Percentiles rank a stretch among this genome's conserved stretches.
Evolutionary conservation across 2,329 filamentous ascomycete species (phyloP).

Genomic region (Colletotrichum shisoi): DNA sequence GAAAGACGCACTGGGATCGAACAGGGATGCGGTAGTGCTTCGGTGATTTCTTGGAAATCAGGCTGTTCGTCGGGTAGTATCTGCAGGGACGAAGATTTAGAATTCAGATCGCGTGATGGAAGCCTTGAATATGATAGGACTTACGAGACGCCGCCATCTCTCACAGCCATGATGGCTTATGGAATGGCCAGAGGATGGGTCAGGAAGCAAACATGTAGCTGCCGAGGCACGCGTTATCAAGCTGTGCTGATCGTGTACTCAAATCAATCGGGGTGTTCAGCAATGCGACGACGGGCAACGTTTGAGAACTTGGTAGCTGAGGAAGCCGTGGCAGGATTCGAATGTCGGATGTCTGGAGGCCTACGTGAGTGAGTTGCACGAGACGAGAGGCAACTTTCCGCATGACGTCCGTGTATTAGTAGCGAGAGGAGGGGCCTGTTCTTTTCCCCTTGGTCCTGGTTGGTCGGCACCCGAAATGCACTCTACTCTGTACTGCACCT

Average conservation of each 20-base stretch:
- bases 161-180: conserved; percentile 61
- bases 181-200: conserved; percentile 28
- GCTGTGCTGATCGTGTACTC: conserved; percentile 3
- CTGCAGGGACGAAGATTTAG: conserved; percentile 50
- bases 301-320: neutral
- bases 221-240: conserved; percentile 11
- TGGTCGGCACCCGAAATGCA: conserved; percentile 18
- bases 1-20: conserved; percentile 62
- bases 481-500: neutral
- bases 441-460: conserved; percentile 29
- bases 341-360: conserved; percentile 24
- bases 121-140: neutral
- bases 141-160: conserved; percentile 43
- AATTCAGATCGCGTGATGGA: neutral
- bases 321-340: conserved; percentile 26
- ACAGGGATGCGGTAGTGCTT: conserved; percentile 74
- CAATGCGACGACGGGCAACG: neutral
- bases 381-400: conserved; percentile 37
- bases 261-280: neutral
- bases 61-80: conserved; percentile 69
- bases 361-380: conserved; percentile 33
- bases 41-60: conserved; percentile 67
- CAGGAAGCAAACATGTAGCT: conserved; percentile 28
- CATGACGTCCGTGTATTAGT: conserved; percentile 37
- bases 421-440: conserved; percentile 32